These are phyloP conservation scores for Gamarada debralockiae DNA, from an alignment of 495 filamentous ascomycete species.

Conservation along the genomic window DNA sequence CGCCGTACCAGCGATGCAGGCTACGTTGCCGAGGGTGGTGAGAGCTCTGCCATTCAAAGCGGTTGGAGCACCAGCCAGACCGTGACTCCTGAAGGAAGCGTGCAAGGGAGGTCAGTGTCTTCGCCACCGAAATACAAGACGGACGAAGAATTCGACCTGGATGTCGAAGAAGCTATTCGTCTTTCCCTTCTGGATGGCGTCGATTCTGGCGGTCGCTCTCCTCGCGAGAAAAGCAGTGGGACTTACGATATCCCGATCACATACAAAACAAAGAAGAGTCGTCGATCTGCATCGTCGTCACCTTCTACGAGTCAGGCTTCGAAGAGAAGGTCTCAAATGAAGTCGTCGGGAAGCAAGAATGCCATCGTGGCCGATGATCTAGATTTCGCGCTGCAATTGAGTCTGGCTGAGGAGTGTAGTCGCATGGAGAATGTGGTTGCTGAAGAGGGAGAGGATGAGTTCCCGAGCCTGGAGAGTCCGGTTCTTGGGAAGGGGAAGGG, in stretches of 20 bases:
- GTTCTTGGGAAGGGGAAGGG: constrained; percentile 23
- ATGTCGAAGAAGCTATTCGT: constrained; percentile 78
- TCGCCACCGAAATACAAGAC: constrained; percentile 43
- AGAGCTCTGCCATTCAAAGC: constrained; percentile 44
- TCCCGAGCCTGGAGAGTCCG: constrained; percentile 10
- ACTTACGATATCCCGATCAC: constrained; percentile 50
- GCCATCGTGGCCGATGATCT: constrained; percentile 59
- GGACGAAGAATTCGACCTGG: constrained; percentile 63
- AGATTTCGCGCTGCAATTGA: constrained; percentile 79
- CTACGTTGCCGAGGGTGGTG: constrained; percentile 41
- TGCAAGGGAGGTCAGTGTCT: constrained; percentile 34
- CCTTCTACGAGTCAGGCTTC: constrained; percentile 32
- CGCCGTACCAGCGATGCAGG: constrained; percentile 52
- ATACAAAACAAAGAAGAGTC: constrained; percentile 42
- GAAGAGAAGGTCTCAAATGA: constrained; percentile 12
- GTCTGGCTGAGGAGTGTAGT: constrained; percentile 74
- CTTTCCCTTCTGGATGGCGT: constrained; percentile 63
- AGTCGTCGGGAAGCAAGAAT: not conserved
- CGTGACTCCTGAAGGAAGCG: constrained; percentile 46
- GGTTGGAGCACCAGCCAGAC: constrained; percentile 40
- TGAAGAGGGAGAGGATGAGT: constrained; percentile 8
- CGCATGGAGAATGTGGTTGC: constrained; percentile 24
- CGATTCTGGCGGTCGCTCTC: constrained; percentile 68
- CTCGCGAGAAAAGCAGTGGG: constrained; percentile 59
- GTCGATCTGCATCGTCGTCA: constrained; percentile 31